Evolutionary conservation across 2,329 filamentous ascomycete species (phyloP).

Genomic region (Talaromyces sp.): DNA sequence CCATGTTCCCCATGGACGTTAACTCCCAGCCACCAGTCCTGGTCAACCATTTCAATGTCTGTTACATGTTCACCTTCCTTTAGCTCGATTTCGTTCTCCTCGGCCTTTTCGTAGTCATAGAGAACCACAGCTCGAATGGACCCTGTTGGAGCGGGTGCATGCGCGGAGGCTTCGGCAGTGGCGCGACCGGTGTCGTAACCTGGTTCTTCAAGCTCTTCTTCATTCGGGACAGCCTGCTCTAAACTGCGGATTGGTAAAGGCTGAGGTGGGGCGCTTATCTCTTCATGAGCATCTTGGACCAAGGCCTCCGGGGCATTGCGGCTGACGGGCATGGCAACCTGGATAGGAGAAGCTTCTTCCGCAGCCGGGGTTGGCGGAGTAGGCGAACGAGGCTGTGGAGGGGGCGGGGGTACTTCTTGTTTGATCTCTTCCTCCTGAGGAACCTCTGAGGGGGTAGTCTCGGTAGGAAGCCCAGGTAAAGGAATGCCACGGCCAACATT

Average conservation of each 20-base stretch:
- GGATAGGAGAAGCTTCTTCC: slow-evolving; percentile 66
- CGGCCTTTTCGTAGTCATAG: slow-evolving; percentile 96
- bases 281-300: slow-evolving; percentile 38
- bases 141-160: slow-evolving; percentile 42
- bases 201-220: slow-evolving; percentile 59
- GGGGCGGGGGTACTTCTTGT: slow-evolving; percentile 31
- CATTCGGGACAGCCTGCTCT: slow-evolving; percentile 55
- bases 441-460: slow-evolving; percentile 43
- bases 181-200: slow-evolving; percentile 57
- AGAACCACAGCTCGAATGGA: slow-evolving; percentile 73
- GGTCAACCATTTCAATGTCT: slow-evolving; percentile 94
- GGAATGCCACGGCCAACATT: slow-evolving; percentile 63
- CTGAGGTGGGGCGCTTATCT: slow-evolving; percentile 34
- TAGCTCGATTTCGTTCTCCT: slow-evolving; percentile 93
- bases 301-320: slow-evolving; percentile 46
- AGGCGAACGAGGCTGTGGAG: slow-evolving; percentile 41
- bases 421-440: slow-evolving; percentile 42
- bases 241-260: slow-evolving; percentile 59
- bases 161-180: slow-evolving; percentile 51
- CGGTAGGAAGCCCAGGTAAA: slow-evolving; percentile 61
- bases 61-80: slow-evolving; percentile 81
- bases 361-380: slow-evolving; percentile 44
- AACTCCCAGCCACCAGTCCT: slow-evolving; percentile 98
- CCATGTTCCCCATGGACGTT: slow-evolving; percentile 79
- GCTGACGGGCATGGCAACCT: slow-evolving; percentile 77